These are phyloP conservation scores for Colletotrichum sp. DNA, from an alignment of 2,329 filamentous ascomycete species.

Conservation along the genomic window DNA sequence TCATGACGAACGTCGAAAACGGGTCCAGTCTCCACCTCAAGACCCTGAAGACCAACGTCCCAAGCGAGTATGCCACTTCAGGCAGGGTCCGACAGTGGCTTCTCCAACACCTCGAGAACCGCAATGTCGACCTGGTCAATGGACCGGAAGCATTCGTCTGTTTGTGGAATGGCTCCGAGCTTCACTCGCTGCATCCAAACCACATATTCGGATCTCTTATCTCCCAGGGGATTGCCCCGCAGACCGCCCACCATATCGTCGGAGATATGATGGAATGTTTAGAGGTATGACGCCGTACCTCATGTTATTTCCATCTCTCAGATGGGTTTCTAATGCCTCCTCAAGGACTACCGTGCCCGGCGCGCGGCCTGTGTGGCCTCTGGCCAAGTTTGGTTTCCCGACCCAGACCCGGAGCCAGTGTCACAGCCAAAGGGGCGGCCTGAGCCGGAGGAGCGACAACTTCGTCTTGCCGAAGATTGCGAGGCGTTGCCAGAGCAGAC, in stretches of 20 bases:
- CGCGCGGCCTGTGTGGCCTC: not conserved
- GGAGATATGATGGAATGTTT: constrained; percentile 4
- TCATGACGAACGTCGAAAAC: not conserved
- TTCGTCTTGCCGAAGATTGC: not conserved
- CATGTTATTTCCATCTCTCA: not conserved
- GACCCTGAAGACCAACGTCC: not conserved
- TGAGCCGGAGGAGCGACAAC: not conserved
- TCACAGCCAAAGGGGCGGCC: not conserved
- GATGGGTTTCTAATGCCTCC: not conserved
- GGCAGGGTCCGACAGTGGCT: not conserved
- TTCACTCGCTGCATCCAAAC: not conserved
- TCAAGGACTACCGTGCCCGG: not conserved
- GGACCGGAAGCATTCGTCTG: not conserved
- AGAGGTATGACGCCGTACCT: not conserved
- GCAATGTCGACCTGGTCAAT: not conserved
- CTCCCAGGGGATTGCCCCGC: not conserved
- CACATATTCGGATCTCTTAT: not conserved
- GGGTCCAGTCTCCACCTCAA: not conserved
- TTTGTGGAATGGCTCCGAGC: not conserved
- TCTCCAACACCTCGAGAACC: not conserved
- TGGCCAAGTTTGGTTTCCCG: not conserved
- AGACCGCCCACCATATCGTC: not conserved
- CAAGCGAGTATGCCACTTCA: not conserved
- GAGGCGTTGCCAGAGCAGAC: not conserved
- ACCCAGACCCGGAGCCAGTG: not conserved